phyloP scores from a whole-genome alignment of 495 filamentous ascomycete species.

The Aspergillus homomorphus region DNA sequence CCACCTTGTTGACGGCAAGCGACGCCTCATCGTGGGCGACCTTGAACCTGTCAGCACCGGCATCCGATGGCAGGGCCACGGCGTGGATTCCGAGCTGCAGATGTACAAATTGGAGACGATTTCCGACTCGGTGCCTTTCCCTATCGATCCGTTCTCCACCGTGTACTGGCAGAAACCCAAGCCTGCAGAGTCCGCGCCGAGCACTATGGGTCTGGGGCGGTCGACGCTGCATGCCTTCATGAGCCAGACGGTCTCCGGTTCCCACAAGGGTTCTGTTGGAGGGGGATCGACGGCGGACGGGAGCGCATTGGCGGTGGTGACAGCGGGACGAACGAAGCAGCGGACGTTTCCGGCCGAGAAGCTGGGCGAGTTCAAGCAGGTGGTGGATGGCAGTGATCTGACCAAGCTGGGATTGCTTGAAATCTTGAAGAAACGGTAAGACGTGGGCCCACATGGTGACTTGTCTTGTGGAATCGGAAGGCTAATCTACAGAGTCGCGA shows the following conservation, averaged over 20 bases:
- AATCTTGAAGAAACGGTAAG: constrained; percentile 63
- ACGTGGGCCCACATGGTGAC: background rate
- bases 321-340: constrained; percentile 28
- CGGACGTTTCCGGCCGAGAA: constrained; percentile 54
- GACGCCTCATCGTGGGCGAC: constrained; percentile 57
- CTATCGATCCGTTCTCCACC: constrained; percentile 83
- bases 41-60: constrained; percentile 74
- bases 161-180: constrained; percentile 68
- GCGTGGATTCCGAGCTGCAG: constrained; percentile 40
- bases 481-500: constrained; percentile 10
- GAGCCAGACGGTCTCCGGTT: constrained; percentile 10
- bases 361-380: constrained; percentile 68
- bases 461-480: constrained; percentile 1
- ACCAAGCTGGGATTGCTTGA: constrained; percentile 76
- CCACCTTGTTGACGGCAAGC: constrained; percentile 36
- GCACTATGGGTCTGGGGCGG: constrained; percentile 11
- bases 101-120: constrained; percentile 71
- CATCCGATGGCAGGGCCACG: constrained; percentile 73
- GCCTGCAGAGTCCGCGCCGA: constrained; percentile 18
- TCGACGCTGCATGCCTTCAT: constrained; percentile 30
- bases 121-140: constrained; percentile 47
- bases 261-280: constrained; percentile 2
- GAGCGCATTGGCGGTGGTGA: constrained; percentile 10
- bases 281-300: constrained; percentile 11
- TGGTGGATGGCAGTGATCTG: constrained; percentile 65